These are phyloP conservation scores for Alnus rubra DNA, from an alignment of 306 rosid species.

Conservation along the genomic window DNA sequence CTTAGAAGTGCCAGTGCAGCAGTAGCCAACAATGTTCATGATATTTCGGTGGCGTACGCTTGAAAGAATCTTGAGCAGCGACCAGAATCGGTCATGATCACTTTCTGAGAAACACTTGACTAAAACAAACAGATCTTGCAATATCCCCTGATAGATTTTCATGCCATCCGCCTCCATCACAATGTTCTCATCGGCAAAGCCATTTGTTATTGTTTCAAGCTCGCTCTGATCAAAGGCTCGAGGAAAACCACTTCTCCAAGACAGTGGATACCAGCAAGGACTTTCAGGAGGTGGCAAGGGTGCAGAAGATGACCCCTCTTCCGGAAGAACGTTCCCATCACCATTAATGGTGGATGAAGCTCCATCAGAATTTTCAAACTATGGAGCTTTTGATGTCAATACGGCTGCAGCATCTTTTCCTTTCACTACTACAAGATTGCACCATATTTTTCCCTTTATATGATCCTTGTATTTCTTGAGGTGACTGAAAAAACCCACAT, in stretches of 20 bases:
- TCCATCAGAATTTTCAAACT: not conserved
- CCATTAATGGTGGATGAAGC: not conserved
- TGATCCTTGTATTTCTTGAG: slow-evolving; percentile 5
- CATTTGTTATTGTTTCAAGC: slow-evolving; percentile 21
- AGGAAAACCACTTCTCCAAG: slow-evolving; percentile 32
- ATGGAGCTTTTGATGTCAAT: slow-evolving; percentile 1
- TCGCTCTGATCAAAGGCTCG: slow-evolving; percentile 17
- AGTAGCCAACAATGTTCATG: slow-evolving; percentile 31
- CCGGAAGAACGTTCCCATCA: not conserved
- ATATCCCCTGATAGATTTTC: slow-evolving; percentile 21
- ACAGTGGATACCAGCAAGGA: slow-evolving; percentile 30
- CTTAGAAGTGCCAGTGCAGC: slow-evolving; percentile 4
- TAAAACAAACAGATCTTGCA: slow-evolving; percentile 22
- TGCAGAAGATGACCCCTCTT: slow-evolving; percentile 3
- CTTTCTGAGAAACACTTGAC: slow-evolving; percentile 7
- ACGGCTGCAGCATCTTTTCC: slow-evolving; percentile 15
- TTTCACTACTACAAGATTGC: slow-evolving; percentile 25
- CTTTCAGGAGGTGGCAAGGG: not conserved
- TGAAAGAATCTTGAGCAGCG: slow-evolving; percentile 13
- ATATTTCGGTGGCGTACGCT: slow-evolving; percentile 29
- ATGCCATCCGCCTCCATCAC: not conserved
- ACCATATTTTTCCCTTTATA: slow-evolving; percentile 17
- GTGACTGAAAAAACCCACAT: slow-evolving; percentile 9
- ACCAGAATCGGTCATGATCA: slow-evolving; percentile 7
- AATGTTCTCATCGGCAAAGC: slow-evolving; percentile 13